phyloP scores from a whole-genome alignment of 139 green algal species.

The Protoeuglena noctilucae region DNA sequence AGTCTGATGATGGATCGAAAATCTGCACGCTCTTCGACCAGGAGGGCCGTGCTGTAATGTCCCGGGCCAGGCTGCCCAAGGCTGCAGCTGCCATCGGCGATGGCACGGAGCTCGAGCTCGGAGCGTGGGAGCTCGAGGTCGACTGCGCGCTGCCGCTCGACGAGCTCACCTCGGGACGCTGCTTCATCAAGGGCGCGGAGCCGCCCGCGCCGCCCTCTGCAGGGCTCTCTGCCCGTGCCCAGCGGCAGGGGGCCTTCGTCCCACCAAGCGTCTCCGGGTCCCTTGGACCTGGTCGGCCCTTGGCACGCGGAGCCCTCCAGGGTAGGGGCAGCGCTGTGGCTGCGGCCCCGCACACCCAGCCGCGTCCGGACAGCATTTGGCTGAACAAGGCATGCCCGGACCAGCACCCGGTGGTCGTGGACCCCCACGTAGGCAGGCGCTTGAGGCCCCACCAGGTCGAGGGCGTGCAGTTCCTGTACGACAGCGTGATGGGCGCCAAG shows the following conservation, averaged over 20 bases:
- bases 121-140: constrained; percentile 37
- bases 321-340: background rate
- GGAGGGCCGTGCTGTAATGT: constrained; percentile 37
- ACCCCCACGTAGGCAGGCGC: background rate
- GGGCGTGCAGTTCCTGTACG: constrained; percentile 62
- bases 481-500: constrained; percentile 24
- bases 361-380: background rate
- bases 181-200: constrained; percentile 12
- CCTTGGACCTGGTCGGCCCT: background rate
- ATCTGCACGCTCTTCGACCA: background rate
- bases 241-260: constrained; percentile 41
- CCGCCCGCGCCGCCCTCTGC: constrained; percentile 5
- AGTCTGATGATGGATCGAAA: constrained; percentile 11
- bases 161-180: constrained; percentile 27
- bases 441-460: constrained; percentile 44
- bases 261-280: constrained; percentile 2
- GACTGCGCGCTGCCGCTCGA: constrained; percentile 19
- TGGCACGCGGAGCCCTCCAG: background rate
- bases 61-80: constrained; percentile 14
- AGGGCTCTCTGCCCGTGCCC: constrained; percentile 27
- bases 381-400: background rate
- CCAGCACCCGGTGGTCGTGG: background rate
- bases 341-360: background rate
- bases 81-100: constrained; percentile 3
- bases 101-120: constrained; percentile 23